These are phyloP conservation scores for Arthrobotrys sinensis DNA, from an alignment of 2,329 filamentous ascomycete genomes.

Conservation along the genomic window DNA sequence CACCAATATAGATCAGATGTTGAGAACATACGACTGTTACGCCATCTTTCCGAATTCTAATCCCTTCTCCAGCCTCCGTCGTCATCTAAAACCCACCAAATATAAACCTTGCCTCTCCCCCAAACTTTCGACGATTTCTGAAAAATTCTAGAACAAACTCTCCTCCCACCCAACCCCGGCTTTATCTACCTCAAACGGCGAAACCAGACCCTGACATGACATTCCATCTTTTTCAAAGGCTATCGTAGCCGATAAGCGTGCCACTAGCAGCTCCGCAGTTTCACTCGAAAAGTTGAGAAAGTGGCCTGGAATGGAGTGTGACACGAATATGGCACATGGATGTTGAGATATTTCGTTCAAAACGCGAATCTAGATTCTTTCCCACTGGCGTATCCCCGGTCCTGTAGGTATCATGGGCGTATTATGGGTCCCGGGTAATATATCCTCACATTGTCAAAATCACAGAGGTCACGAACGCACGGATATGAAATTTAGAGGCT, in stretches of 20 bases:
- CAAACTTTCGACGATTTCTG: conserved; percentile 7
- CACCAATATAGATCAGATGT: conserved; percentile 17
- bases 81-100: conserved; percentile 31
- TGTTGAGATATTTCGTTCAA: conserved; percentile 19
- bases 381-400: conserved; percentile 6
- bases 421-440: conserved; percentile 28
- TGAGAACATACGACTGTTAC: conserved; percentile 24
- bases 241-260: conserved; percentile 27
- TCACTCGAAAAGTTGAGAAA: conserved; percentile 17
- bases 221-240: conserved; percentile 5
- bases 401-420: background rate
- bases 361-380: conserved; percentile 40
- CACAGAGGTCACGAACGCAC: conserved; percentile 11
- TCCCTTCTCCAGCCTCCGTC: conserved; percentile 19
- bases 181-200: conserved; percentile 21
- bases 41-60: conserved; percentile 33
- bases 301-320: conserved; percentile 17
- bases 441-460: conserved; percentile 23
- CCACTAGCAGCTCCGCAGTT: conserved; percentile 2
- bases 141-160: conserved; percentile 44
- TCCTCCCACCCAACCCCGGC: conserved; percentile 1
- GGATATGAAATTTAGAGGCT: background rate
- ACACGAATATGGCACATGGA: conserved; percentile 37
- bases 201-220: conserved; percentile 30
- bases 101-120: background rate